Evolutionary conservation across 306 rosid species (phyloP).

Genomic region (Sicyos edulis): DNA sequence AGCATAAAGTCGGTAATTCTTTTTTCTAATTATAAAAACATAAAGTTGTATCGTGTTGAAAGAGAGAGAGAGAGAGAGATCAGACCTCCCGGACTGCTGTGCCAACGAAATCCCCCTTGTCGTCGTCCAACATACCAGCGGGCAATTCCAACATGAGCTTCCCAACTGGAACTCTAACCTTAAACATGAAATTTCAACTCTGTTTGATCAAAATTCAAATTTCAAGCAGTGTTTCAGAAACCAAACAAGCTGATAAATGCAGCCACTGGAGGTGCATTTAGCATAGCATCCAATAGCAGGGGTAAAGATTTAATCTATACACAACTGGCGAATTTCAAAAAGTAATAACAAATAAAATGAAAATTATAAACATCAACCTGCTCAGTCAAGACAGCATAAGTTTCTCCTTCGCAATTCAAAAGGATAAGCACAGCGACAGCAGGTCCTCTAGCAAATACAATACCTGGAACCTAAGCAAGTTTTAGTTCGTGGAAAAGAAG

Average conservation of each 20-base stretch:
- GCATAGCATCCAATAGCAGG: neutral
- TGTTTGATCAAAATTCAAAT: neutral
- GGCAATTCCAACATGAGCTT: constrained; percentile 79
- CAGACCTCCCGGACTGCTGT: constrained; percentile 91
- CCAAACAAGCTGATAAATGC: constrained; percentile 7
- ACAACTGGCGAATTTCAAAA: constrained; percentile 12
- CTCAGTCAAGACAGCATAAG: constrained; percentile 81
- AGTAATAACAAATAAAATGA: neutral
- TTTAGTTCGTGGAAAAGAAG: constrained; percentile 28
- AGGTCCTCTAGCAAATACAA: constrained; percentile 94
- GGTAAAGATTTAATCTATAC: neutral
- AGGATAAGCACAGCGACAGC: constrained; percentile 82
- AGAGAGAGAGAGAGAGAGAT: constrained; percentile 15
- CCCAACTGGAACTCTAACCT: constrained; percentile 90
- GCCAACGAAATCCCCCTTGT: constrained; percentile 73
- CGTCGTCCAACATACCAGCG: constrained; percentile 89
- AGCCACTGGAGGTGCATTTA: neutral
- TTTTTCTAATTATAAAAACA: neutral
- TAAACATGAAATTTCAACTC: constrained; percentile 26
- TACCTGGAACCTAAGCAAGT: constrained; percentile 75
- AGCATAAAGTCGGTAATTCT: neutral
- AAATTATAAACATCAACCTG: constrained; percentile 43
- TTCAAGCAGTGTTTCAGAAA: constrained; percentile 13
- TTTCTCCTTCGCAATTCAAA: constrained; percentile 69
- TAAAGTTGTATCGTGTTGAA: neutral